These are phyloP conservation scores for Phytophthora pluvialis DNA, from an alignment of 352 stramenopile genomes.

Conservation along the genomic window DNA sequence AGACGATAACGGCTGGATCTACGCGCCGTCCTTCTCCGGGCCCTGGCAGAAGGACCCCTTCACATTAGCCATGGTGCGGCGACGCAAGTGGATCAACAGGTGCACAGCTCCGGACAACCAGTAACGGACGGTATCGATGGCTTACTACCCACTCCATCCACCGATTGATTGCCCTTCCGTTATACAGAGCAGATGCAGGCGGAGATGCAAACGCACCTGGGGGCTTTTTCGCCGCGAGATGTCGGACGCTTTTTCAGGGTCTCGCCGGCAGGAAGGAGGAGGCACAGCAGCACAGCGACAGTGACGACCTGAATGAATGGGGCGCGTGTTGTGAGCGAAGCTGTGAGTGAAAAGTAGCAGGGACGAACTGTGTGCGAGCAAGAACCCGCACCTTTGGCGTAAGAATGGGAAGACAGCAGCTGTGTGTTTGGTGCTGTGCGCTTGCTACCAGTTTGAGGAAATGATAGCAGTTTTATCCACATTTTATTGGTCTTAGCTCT, in stretches of 20 bases:
- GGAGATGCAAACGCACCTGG: slow-evolving; percentile 5
- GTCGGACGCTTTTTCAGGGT: slow-evolving; percentile 10
- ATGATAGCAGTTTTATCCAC: slow-evolving; percentile 39
- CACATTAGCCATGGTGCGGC: slow-evolving; percentile 78
- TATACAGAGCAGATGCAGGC: slow-evolving; percentile 6
- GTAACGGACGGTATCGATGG: slow-evolving; percentile 11
- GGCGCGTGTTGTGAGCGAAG: slow-evolving; percentile 30
- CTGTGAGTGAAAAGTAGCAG: slow-evolving; percentile 20
- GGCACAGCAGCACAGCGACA: slow-evolving; percentile 27
- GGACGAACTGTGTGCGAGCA: slow-evolving; percentile 10
- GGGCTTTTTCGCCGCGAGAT: background rate
- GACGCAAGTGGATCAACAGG: slow-evolving; percentile 86
- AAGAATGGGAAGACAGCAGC: background rate
- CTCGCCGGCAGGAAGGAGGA: slow-evolving; percentile 15
- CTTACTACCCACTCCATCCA: slow-evolving; percentile 7
- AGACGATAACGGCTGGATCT: slow-evolving; percentile 88
- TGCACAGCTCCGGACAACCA: slow-evolving; percentile 48
- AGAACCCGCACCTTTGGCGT: background rate
- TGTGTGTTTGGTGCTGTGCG: slow-evolving; percentile 21
- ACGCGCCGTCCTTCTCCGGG: slow-evolving; percentile 75
- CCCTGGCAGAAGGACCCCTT: slow-evolving; percentile 82
- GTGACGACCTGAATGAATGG: slow-evolving; percentile 37
- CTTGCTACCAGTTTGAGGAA: slow-evolving; percentile 20
- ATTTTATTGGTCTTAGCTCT: slow-evolving; percentile 25
- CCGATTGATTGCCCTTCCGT: slow-evolving; percentile 5